A percentile compares a stretch with the other conserved stretches of the same genome.
These are phyloP conservation scores for Dalbergia oliveri DNA, from an alignment of 306 rosid genomes.

Conservation along the genomic window DNA sequence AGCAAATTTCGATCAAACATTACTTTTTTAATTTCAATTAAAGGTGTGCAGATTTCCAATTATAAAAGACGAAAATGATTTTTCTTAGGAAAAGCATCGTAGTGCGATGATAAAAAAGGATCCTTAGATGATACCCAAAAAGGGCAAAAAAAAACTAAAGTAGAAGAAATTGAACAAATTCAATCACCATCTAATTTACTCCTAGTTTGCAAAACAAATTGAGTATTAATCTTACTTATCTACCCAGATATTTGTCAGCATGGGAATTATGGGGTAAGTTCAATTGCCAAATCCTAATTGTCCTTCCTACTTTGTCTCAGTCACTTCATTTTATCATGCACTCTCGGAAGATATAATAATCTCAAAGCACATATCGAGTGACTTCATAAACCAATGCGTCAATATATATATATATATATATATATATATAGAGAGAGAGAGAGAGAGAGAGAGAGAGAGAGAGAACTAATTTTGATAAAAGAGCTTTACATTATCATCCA, in stretches of 20 bases:
- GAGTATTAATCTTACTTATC: conserved; percentile 8
- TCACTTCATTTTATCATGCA: conserved; percentile 7
- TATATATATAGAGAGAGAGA: no score
- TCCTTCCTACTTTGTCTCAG: conserved; percentile 1
- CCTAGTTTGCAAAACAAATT: not conserved
- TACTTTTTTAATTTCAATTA: conserved; percentile 7
- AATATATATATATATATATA: no score
- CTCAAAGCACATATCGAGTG: conserved; percentile 24
- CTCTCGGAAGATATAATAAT: conserved; percentile 16
- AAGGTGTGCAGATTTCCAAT: not conserved
- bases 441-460: no score
- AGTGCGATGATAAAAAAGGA: not conserved
- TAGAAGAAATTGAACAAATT: not conserved
- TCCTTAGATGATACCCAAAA: not conserved
- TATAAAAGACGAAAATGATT: conserved; percentile 10
- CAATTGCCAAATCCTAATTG: conserved; percentile 24
- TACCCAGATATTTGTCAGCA: not conserved
- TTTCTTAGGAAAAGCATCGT: conserved; percentile 3
- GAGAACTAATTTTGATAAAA: no score
- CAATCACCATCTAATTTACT: not conserved
- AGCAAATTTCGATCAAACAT: conserved; percentile 31
- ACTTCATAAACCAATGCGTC: conserved; percentile 10
- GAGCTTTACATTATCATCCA: no score
- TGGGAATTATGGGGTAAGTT: not conserved
- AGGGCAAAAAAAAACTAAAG: not conserved